phyloP scores from a whole-genome alignment of 768 basidiomycete species.

The Leccinum rimulosum region DNA sequence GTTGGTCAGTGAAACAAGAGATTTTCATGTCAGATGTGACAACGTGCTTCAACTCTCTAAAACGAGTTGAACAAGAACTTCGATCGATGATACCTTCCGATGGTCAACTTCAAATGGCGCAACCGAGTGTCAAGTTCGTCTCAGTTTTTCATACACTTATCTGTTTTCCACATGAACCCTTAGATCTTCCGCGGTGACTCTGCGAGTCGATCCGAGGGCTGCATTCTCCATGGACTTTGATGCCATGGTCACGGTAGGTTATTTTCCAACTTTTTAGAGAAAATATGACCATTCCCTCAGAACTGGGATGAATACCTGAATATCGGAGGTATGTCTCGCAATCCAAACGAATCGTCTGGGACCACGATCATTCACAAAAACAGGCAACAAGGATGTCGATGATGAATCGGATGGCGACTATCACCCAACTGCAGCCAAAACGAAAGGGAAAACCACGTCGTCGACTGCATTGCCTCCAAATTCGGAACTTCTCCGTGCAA shows the following conservation, averaged over 20 bases:
- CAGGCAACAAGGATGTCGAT: constrained; percentile 14
- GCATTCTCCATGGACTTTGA: constrained; percentile 60
- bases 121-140: constrained; percentile 60
- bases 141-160: neutral
- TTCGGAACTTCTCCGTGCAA: constrained; percentile 48
- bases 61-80: constrained; percentile 73
- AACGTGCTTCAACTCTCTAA: constrained; percentile 71
- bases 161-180: neutral
- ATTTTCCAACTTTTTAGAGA: neutral
- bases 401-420: constrained; percentile 51
- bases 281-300: constrained; percentile 29
- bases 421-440: constrained; percentile 33
- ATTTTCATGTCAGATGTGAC: constrained; percentile 80
- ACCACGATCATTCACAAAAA: neutral
- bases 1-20: constrained; percentile 70
- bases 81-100: constrained; percentile 44
- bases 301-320: constrained; percentile 65
- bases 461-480: constrained; percentile 25
- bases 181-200: constrained; percentile 51
- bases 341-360: neutral
- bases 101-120: constrained; percentile 67
- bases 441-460: constrained; percentile 25
- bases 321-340: constrained; percentile 38
- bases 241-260: constrained; percentile 57
- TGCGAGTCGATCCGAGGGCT: constrained; percentile 49